A percentile compares a stretch with the other conserved stretches of the same genome.
Evolutionary conservation across 768 basidiomycete genomes (phyloP).

Genomic region (Tulasnella sp.): DNA sequence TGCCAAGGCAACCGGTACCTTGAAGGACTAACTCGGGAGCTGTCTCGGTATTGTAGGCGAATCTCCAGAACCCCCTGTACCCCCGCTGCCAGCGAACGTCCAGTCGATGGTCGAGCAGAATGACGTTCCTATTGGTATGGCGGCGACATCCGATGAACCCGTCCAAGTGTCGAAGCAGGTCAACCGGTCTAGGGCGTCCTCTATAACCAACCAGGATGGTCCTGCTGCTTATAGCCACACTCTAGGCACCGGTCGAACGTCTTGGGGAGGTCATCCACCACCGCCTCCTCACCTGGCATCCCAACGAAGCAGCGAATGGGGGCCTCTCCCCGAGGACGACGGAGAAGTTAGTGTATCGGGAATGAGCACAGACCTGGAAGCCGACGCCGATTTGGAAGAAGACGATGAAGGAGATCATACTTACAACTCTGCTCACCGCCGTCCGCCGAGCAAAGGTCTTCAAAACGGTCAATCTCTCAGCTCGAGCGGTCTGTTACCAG

Average conservation of each 20-base stretch:
- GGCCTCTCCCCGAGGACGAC: conserved; percentile 7
- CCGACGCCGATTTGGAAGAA: conserved; percentile 3
- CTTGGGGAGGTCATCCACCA: conserved; percentile 12
- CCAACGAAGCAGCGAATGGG: conserved; percentile 15
- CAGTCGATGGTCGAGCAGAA: not conserved
- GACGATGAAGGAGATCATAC: conserved; percentile 15
- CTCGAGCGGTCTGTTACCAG: not conserved
- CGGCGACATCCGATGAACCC: conserved; percentile 4
- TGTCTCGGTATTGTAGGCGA: not conserved
- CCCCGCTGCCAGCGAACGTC: not conserved
- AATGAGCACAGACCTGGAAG: not conserved
- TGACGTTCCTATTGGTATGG: conserved; percentile 5
- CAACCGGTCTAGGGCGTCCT: conserved; percentile 11
- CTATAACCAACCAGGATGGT: not conserved
- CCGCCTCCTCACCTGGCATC: not conserved
- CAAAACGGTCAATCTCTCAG: not conserved
- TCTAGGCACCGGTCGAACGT: not conserved
- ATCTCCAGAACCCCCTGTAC: conserved; percentile 14
- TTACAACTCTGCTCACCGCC: conserved; percentile 6
- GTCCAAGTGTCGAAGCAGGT: not conserved
- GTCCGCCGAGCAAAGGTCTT: not conserved
- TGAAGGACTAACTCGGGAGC: not conserved
- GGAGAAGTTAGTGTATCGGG: not conserved
- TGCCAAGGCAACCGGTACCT: not conserved
- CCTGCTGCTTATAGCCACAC: not conserved